Evolutionary conservation across 345 rosid species (phyloP).

Genomic region (Hibiscus mutabilis): DNA sequence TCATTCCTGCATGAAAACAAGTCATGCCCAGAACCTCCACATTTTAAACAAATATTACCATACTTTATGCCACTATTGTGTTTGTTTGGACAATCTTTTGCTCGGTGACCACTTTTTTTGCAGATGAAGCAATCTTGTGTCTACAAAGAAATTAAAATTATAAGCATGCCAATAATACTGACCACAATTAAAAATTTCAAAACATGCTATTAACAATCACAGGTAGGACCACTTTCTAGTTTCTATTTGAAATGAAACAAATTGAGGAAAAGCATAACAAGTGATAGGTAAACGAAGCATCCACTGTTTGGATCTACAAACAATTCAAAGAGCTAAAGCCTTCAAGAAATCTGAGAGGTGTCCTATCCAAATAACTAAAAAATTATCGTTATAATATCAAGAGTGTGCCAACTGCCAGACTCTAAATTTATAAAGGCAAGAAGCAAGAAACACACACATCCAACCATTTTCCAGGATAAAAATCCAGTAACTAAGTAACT

Average conservation of each 20-base stretch:
- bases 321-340: background rate
- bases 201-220: background rate
- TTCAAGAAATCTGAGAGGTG: background rate
- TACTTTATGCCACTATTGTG: constrained; percentile 30
- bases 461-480: background rate
- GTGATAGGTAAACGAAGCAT: background rate
- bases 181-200: background rate
- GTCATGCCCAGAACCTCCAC: constrained; percentile 84
- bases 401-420: background rate
- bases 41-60: constrained; percentile 59
- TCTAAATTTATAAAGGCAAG: background rate
- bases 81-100: constrained; percentile 82
- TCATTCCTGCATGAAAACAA: constrained; percentile 66
- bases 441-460: background rate
- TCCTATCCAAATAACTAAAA: background rate
- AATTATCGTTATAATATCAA: background rate
- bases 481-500: background rate
- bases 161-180: background rate
- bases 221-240: background rate
- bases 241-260: background rate
- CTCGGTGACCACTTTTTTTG: constrained; percentile 72
- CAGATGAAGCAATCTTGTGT: constrained; percentile 73
- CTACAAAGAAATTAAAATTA: constrained; percentile 27
- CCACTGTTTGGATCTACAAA: background rate
- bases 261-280: background rate